phyloP scores from a whole-genome alignment of 1,284 basidiomycete species.

The Hypsizygus ulmarius region DNA sequence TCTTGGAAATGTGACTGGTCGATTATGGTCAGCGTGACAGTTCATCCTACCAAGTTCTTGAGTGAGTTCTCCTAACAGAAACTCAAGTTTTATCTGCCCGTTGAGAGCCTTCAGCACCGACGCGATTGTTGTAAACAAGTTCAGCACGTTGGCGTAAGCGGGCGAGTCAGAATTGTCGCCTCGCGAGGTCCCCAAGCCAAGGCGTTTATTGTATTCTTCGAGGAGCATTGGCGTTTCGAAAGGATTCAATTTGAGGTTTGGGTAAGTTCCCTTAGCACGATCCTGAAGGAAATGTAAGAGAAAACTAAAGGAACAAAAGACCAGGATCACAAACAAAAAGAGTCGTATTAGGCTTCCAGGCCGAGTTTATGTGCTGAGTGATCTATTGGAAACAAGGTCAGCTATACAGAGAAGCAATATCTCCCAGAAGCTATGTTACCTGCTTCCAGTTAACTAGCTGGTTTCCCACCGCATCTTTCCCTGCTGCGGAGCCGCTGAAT shows the following conservation, averaged over 20 bases:
- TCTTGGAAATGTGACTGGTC: neutral
- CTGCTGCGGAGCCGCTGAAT: too few species aligned
- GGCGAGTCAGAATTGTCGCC: neutral
- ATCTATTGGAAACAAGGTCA: neutral
- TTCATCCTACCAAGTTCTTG: neutral
- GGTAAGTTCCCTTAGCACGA: neutral
- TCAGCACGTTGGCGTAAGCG: neutral
- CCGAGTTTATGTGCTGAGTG: neutral
- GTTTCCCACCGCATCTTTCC: too few species aligned
- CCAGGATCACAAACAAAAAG: neutral
- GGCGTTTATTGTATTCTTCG: neutral
- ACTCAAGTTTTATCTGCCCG: neutral
- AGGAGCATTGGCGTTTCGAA: neutral
- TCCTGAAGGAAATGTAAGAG: neutral
- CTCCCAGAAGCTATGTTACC: too few species aligned
- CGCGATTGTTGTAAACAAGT: neutral
- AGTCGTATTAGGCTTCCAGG: neutral
- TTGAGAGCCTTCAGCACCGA: neutral
- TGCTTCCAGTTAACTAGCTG: too few species aligned
- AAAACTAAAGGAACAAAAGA: neutral
- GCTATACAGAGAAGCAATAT: neutral
- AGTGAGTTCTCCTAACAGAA: neutral
- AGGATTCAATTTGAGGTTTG: neutral
- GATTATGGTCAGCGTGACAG: neutral
- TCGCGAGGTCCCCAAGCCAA: neutral